phyloP scores from a whole-genome alignment of 495 filamentous ascomycete species.

The Hypoxylon fragiforme region DNA sequence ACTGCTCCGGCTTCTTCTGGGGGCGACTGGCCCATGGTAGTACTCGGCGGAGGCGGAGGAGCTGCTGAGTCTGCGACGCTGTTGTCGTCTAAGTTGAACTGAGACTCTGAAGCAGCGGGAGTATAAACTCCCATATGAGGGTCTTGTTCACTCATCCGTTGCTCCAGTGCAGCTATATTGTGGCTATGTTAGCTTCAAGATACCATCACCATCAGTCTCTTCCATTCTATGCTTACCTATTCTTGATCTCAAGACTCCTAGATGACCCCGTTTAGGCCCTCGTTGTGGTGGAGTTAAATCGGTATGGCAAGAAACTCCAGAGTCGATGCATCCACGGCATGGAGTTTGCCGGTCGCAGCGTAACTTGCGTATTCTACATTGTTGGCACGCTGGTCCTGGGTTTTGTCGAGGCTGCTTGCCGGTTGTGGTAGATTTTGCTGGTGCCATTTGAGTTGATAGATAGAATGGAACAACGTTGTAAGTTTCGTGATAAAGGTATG shows the following conservation, averaged over 20 bases:
- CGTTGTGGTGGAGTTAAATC: constrained; percentile 8
- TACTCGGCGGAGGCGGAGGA: not conserved
- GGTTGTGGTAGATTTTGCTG: not conserved
- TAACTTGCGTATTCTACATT: constrained; percentile 9
- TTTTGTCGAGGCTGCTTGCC: constrained; percentile 9
- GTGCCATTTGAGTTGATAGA: not conserved
- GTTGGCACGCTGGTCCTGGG: constrained; percentile 10
- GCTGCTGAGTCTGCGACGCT: not conserved
- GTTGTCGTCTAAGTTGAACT: constrained; percentile 4
- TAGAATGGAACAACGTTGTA: not conserved
- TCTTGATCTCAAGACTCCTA: constrained; percentile 7
- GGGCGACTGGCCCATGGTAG: not conserved
- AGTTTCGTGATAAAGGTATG: not conserved
- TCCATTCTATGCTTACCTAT: not conserved
- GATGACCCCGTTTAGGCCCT: constrained; percentile 9
- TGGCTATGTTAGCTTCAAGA: not conserved
- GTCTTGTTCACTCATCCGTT: constrained; percentile 1
- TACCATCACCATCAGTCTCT: not conserved
- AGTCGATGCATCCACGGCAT: constrained; percentile 4
- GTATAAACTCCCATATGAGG: not conserved
- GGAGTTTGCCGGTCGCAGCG: constrained; percentile 9
- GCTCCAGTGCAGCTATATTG: constrained; percentile 3
- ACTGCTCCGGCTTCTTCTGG: not conserved
- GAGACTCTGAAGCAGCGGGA: constrained; percentile 5
- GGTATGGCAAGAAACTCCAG: constrained; percentile 7